These are phyloP conservation scores for Penicillium longicatenatum DNA, from an alignment of 495 filamentous ascomycete species.

Conservation along the genomic window DNA sequence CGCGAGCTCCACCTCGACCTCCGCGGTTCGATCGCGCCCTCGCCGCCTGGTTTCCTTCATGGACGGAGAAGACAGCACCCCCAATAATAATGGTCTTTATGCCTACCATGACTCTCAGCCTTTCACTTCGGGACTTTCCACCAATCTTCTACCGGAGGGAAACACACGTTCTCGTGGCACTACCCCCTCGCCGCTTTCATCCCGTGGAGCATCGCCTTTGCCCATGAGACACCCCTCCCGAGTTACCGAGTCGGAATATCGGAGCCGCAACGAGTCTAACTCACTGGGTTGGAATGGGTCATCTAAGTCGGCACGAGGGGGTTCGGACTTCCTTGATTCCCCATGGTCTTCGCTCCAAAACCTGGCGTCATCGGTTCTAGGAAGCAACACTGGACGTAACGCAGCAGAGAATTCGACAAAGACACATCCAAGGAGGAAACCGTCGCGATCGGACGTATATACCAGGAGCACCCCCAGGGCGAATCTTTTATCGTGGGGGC, in stretches of 20 bases:
- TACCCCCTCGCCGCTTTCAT: conserved; percentile 46
- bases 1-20: conserved; percentile 38
- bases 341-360: conserved; percentile 58
- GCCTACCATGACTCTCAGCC: conserved; percentile 30
- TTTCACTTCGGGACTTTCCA: conserved; percentile 36
- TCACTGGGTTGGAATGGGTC: conserved; percentile 36
- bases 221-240: conserved; percentile 50
- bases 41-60: conserved; percentile 47
- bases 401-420: conserved; percentile 32
- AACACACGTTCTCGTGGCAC: conserved; percentile 41
- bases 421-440: conserved; percentile 43
- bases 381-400: conserved; percentile 43
- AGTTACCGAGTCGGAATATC: conserved; percentile 30
- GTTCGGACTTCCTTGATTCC: conserved; percentile 49
- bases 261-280: conserved; percentile 23
- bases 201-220: conserved; percentile 50
- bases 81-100: conserved; percentile 15
- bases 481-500: conserved; percentile 55
- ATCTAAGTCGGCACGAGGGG: conserved; percentile 33
- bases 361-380: conserved; percentile 54
- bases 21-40: conserved; percentile 46
- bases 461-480: conserved; percentile 42
- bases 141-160: conserved; percentile 31
- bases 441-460: conserved; percentile 45
- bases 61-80: conserved; percentile 37